Percentiles rank a stretch among this genome's conserved stretches.
phyloP scores from a whole-genome alignment of 129 eudicot genomes.

The Flaveria sonorensis region DNA sequence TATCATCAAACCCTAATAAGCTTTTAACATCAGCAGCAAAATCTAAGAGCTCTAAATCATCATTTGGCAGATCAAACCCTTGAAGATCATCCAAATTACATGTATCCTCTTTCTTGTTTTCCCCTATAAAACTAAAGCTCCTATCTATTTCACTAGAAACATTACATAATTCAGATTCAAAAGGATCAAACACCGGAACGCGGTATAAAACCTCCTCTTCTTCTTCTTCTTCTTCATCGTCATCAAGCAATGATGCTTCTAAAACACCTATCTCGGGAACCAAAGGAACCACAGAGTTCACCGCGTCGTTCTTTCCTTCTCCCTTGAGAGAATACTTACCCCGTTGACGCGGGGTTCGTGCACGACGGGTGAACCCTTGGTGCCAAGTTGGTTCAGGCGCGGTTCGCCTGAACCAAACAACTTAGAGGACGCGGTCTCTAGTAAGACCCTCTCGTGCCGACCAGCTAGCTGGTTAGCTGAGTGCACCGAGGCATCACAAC shows the following conservation, averaged over 20 bases:
- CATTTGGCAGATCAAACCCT: constrained; percentile 50
- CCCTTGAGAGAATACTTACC: constrained; percentile 25
- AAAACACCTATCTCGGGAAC: constrained; percentile 69
- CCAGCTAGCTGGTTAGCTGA: constrained; percentile 85
- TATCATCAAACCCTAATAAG: constrained; percentile 59
- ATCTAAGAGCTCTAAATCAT: constrained; percentile 63
- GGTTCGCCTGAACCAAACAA: neutral
- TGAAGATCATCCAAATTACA: constrained; percentile 47
- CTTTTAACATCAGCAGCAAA: constrained; percentile 78
- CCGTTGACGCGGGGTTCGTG: constrained; percentile 65
- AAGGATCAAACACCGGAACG: constrained; percentile 74
- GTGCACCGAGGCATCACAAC: constrained; percentile 73
- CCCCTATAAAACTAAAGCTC: constrained; percentile 13
- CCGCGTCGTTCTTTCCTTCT: constrained; percentile 20
- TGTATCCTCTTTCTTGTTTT: constrained; percentile 31
- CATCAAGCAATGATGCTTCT: constrained; percentile 48
- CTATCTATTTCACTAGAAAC: constrained; percentile 26
- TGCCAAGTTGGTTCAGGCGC: constrained; percentile 66
- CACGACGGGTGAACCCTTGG: constrained; percentile 69
- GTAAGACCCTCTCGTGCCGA: constrained; percentile 70
- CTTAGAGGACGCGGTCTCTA: constrained; percentile 46
- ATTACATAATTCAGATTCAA: constrained; percentile 50
- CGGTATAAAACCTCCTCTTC: constrained; percentile 56
- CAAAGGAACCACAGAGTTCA: constrained; percentile 36
- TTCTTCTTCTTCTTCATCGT: constrained; percentile 52